Percentiles rank a stretch among this genome's conserved stretches.
phyloP scores from a whole-genome alignment of 2,329 filamentous ascomycete genomes.

The Trichoderma guizhouense region DNA sequence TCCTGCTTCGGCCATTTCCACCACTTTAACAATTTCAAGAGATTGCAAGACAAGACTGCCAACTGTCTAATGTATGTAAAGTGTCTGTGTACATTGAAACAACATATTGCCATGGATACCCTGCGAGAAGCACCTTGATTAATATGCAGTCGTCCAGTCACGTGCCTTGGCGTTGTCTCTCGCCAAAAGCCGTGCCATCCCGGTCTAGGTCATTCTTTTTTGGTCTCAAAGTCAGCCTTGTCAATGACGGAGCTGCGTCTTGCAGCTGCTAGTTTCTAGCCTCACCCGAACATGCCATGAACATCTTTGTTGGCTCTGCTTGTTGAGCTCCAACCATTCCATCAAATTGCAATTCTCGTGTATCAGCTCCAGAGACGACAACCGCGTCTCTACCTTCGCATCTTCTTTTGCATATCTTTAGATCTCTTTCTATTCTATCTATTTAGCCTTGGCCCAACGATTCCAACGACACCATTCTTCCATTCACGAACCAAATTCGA shows the following conservation, averaged over 20 bases:
- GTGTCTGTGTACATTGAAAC: not conserved
- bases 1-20: not conserved
- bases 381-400: not conserved
- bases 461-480: not conserved
- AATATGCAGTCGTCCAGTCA: not conserved
- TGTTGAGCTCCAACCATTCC: not conserved
- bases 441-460: not conserved
- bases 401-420: not conserved
- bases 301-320: not conserved
- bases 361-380: not conserved
- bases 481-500: not conserved
- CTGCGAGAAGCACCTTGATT: not conserved
- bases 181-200: not conserved
- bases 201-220: not conserved
- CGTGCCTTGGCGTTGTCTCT: constrained; percentile 17
- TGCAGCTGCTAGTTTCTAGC: not conserved
- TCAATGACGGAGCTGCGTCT: constrained; percentile 6
- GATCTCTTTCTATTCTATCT: not conserved
- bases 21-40: not conserved
- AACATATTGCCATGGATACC: not conserved
- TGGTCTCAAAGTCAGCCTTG: not conserved
- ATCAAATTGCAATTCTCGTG: not conserved
- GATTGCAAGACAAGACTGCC: not conserved
- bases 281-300: not conserved
- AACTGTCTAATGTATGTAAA: not conserved